Evolutionary conservation across 2,329 filamentous ascomycete species (phyloP), one percentile per base, ranked within the genome.

Genomic region (Phyllosticta capitalensis): DNA sequence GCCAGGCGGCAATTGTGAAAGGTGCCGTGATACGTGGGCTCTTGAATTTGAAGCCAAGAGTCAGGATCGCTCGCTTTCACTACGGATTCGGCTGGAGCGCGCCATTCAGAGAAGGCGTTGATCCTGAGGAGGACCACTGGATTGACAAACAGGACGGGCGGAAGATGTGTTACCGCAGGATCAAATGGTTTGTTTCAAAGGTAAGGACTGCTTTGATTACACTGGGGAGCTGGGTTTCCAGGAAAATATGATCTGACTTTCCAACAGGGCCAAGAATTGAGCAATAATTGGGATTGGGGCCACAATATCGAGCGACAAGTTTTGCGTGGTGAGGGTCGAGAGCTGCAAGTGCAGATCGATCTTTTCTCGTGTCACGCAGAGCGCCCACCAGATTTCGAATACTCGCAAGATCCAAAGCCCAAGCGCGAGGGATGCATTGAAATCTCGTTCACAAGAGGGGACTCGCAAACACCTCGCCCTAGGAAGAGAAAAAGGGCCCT

Each of bases 101-200:
- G 38, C 1, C 7, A 7, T 59, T 59, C 52, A 33, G 57, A 26
- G 0, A 55, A 9, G 52, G 52, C 2, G 38, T 28, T 9, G 57
- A 59, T 17, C 52, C 33, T 12, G n/a, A 33, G 1, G 5, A 24
- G 7, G 20, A n/a, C 6, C 2, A 7, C 0, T 52, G 22, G n/a
- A 9, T 38, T 5, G 26, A 38, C 6, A n/a, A 17, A 1, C 48
- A 21, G 9, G 1, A 21, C 1, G 52, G 52, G 0, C 0, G 0
- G 20, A 55, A 51, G 45, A 28, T 1, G 19, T 54, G 51, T 1
- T 17, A 24, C 2, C 2, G 9, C 3, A 51, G 57, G 28, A 26
- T 55, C 2, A 0, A n/a, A 0, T 59, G 57, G 57, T 5, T 22
- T 7, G 38, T 59, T 0, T 5, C 17, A 5, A 58, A 58, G 33